Conservation (phyloP, 2,329 filamentous ascomycete genomes). For the Apiospora rasikravindrae region DNA sequence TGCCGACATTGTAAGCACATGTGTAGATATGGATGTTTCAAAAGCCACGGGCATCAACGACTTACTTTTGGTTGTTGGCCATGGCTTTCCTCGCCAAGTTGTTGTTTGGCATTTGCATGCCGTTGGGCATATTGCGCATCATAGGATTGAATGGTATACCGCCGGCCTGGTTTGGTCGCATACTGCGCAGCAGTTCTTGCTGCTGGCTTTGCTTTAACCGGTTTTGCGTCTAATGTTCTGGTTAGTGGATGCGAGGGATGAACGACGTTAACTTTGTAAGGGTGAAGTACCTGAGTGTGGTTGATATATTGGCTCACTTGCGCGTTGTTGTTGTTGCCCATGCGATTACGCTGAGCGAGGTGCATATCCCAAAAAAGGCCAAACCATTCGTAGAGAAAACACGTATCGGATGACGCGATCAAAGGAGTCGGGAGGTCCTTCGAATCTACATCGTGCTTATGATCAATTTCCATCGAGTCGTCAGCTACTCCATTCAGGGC, state of each 20-base stretch:
- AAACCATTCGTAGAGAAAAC: conserved; percentile 98
- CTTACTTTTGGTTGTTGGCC: conserved; percentile 78
- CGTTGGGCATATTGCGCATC: conserved; percentile 71
- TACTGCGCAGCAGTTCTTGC: conserved; percentile 76
- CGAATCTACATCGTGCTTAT: conserved; percentile 74
- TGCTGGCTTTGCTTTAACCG: conserved; percentile 77
- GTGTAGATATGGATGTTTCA: conserved; percentile 57
- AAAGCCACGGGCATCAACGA: conserved; percentile 24
- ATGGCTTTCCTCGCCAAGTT: conserved; percentile 76
- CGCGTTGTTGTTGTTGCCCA: conserved; percentile 45
- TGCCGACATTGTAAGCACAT: conserved; percentile 37
- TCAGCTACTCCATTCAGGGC: conserved; percentile 73
- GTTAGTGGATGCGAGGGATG: conserved; percentile 25
- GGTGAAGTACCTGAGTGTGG: conserved; percentile 75
- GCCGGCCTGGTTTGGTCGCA: conserved; percentile 65
- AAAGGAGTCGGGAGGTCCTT: conserved; percentile 83
- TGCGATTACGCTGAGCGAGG: conserved; percentile 76
- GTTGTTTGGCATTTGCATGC: conserved; percentile 65
- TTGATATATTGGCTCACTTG: conserved; percentile 77
- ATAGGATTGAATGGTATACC: conserved; percentile 62
- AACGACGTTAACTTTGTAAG: not conserved
- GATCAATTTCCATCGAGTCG: conserved; percentile 82
- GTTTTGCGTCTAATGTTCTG: conserved; percentile 62
- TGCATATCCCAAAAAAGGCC: conserved; percentile 97
- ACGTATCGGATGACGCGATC: conserved; percentile 71